Percentiles rank a stretch among this genome's conserved stretches.
Evolutionary conservation across 208 protist genomes (phyloP).

Genomic region (Tritrichomonas musculus): DNA sequence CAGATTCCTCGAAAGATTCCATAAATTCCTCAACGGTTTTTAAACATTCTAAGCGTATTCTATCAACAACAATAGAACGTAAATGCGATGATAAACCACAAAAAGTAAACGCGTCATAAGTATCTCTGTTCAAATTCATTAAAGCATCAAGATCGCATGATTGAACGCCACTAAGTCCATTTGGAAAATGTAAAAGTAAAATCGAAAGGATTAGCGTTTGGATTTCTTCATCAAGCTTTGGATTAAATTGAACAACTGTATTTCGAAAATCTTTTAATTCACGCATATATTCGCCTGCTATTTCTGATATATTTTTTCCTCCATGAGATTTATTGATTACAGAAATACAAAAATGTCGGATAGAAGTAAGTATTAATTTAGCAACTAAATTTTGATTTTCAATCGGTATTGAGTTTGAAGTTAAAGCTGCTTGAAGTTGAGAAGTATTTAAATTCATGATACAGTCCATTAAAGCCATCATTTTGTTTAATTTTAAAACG

Average conservation of each 20-base stretch:
- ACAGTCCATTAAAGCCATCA: no score
- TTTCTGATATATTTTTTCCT: background rate
- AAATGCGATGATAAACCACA: background rate
- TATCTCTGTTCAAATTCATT: background rate
- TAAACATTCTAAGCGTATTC: background rate
- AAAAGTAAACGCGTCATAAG: background rate
- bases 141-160: background rate
- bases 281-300: background rate
- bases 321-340: background rate
- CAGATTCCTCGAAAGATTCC: background rate
- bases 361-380: constrained; percentile 16
- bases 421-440: no score
- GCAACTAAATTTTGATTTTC: background rate
- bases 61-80: background rate
- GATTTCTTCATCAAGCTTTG: background rate
- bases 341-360: background rate
- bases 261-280: background rate
- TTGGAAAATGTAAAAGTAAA: background rate
- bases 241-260: background rate
- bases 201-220: background rate
- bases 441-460: no score
- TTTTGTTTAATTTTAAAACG: no score
- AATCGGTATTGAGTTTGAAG: background rate
- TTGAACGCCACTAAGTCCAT: background rate
- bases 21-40: background rate